Evolutionary conservation across 169 alveolate genomes (phyloP), one percentile per base, ranked within the genome.

Genomic region (Amoebophrya sp.): DNA sequence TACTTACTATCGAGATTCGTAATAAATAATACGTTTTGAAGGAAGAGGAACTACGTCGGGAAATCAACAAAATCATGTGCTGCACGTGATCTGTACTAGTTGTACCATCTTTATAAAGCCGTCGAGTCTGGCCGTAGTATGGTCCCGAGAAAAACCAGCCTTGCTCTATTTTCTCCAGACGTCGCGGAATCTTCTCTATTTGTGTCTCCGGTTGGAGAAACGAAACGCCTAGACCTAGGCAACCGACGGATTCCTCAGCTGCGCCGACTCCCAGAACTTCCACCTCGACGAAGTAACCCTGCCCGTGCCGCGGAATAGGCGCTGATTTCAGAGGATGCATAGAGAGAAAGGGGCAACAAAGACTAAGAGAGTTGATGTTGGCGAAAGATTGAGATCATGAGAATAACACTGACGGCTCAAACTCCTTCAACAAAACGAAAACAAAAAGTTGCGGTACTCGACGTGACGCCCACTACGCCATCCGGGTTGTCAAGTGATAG

Each of bases 201-300:
- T 65, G 83, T 10, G 26, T 18, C 2, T 65, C 83, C 83, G 83
- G 83, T 6, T 65, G 18, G 38, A 65, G 33, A 65, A 65, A 65
- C 2, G 83, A 65, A 29, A 65, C 83, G 83, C 83, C 83, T 1
- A 65, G 83, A 18, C 83, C 83, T 10, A 65, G 83, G n/a, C 83
- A 65, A 6, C 83, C 83, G 83, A 65, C 83, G 26, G 33, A 6
- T 26, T 65, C 83, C 83, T 65, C 83, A 36, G 83, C 33, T 10
- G 3, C 2, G 38, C 39, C 33, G 33, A 65, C 83, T 36, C n/a
- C 83, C 83, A 65, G 2, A 1, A 65, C 83, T 26, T 65, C 83
- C 83, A 65, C 83, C 83, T 65, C 83, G 83, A 65, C 83, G 83
- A 65, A 65, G 83, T 65, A 65, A 6, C 83, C 83, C 83, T 65